Conservation (phyloP, 2,329 filamentous ascomycete genomes). For the Paecilomyces sp. region DNA sequence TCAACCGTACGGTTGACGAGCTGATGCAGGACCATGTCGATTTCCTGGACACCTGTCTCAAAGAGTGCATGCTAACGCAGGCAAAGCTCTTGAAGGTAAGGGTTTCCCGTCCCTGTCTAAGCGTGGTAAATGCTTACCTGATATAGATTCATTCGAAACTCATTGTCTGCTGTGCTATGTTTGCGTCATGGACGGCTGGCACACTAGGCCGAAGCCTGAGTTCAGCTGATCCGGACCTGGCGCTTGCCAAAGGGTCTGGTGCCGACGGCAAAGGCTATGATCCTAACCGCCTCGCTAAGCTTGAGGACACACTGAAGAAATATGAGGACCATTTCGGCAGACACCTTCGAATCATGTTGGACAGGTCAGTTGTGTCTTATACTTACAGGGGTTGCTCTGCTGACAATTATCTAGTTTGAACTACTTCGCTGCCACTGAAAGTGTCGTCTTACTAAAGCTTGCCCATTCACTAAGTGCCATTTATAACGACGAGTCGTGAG, state of each 20-base stretch:
- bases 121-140: neutral
- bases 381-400: neutral
- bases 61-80: slow-evolving; percentile 98
- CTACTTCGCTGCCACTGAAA: slow-evolving; percentile 95
- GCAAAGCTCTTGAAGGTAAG: slow-evolving; percentile 82
- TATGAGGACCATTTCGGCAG: slow-evolving; percentile 91
- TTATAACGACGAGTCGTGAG: slow-evolving; percentile 30
- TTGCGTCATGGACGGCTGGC: slow-evolving; percentile 74
- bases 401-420: slow-evolving; percentile 52
- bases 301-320: slow-evolving; percentile 80
- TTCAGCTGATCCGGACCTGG: slow-evolving; percentile 72
- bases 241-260: slow-evolving; percentile 20
- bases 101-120: slow-evolving; percentile 5
- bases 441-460: slow-evolving; percentile 82
- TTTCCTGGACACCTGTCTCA: slow-evolving; percentile 93
- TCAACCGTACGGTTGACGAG: slow-evolving; percentile 84
- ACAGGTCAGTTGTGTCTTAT: slow-evolving; percentile 47
- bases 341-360: slow-evolving; percentile 87
- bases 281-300: slow-evolving; percentile 58
- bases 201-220: slow-evolving; percentile 80
- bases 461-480: slow-evolving; percentile 36
- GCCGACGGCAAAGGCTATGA: slow-evolving; percentile 44
- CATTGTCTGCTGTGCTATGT: slow-evolving; percentile 91
- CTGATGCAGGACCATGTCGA: slow-evolving; percentile 99
- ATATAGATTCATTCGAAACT: slow-evolving; percentile 89